Evolutionary conservation across 73 alveolate species (phyloP), one percentile per base, ranked within the genome.

Genomic region (Symbiodinium pilosum): DNA sequence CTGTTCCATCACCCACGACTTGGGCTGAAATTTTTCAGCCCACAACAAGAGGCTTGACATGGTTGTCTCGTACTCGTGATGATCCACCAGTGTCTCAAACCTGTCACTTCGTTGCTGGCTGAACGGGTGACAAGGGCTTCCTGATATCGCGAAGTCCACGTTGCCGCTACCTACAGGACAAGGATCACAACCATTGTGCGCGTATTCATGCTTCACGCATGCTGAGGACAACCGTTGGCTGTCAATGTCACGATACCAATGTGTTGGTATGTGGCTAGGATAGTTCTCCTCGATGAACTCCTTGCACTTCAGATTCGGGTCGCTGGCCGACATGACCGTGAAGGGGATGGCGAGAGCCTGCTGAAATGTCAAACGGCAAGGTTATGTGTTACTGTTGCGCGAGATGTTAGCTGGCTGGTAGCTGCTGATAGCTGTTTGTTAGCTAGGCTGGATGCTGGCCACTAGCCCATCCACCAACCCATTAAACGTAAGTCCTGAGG

Each of bases 111-210:
- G 54, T 38, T 87, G 94, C 4, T 44, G 36, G 0, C 84, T 52
- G n/a, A 32, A 87, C 0, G 94, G 94, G n/a, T 87, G 85, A 64
- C 94, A 87, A 3, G 94, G 94, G 1, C 84, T 54, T 14, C 94
- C 94, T 18, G 40, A 32, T 3, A 87, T 16, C 0, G 41, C 94
- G 3, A 87, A 18, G 84, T 87, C 94, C 28, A 59, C 43, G 12
- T 16, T 20, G 69, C 69, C 69, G 1, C 69, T 20, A 20, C 69
- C 69, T 6, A 12, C 52, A 14, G 93, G 93, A 16, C 83, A 44
- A 7, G 93, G 39, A 30, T 34, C 30, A 54, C 93, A 86, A n/a
- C n/a, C n/a, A 30, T 38, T 11, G 11, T 21, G 26, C 0, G 93
- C 81, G 11, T 32, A 86, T 18, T 52, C 83, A 32, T 86, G 93